Base-by-base conservation (phyloP, 169 alveolate species). In the Plasmodium coatneyi region DNA sequence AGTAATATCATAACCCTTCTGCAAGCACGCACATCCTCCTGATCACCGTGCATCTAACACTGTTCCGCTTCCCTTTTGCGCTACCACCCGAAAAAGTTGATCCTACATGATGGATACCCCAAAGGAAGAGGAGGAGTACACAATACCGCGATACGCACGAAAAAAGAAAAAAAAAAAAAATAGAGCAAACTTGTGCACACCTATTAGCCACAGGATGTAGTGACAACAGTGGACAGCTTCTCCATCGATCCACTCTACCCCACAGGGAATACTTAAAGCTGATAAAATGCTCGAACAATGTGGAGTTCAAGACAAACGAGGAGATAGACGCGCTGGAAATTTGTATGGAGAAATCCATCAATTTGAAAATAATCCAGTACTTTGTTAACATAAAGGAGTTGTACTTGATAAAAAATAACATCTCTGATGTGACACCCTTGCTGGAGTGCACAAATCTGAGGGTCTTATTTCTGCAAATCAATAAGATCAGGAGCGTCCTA, bases 301-400 rank as follows among this genome's bases (percentile, higher is more conserved):
- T 87, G 25, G 93, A 87, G 32, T 22, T n/a, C 28, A 87, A 87
- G 72, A 56, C 46, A 28, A 87, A 87, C 36, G 93, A 87, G 52
- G 93, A 87, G 52, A 79, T 87, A 56, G 93, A 87, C 32, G 71
- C 22, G 52, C 7, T 87, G 32, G 93, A 87, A 52, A 70, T 87
- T 5, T 87, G 93, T 22, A 87, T 87, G 93, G 93, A 87, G 71
- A 87, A 79, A 30, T 79, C 49, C 12, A 87, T 87, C 71, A 87
- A 87, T 71, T 80, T 87, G 22, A 79, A 79, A 22, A 79, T 87
- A 9, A 56, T 87, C 22, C 82, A 87, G 10, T 22, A 34, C 25
- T 87, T 87, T 87, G 46, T 39, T 56, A 87, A 87, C 72, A 79
- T 87, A 87, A 79, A 66, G 71, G 87, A 87, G 12, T 41, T 87